Base-by-base conservation (phyloP, 2,329 filamentous ascomycete species). In the Colletotrichum sp. region DNA sequence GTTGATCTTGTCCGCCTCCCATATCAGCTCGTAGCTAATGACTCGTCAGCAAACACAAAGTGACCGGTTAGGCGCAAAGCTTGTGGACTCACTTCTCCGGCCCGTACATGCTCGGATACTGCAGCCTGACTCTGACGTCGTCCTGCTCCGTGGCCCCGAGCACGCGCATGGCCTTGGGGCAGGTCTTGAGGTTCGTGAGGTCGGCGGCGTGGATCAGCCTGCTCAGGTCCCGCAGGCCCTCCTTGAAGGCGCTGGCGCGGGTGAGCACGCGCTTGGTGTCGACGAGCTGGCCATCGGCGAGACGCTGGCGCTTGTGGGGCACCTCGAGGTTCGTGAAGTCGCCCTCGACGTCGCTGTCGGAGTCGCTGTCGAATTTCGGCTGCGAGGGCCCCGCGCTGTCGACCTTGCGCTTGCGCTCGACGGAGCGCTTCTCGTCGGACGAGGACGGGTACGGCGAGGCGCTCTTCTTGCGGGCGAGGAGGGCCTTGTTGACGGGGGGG, bases 1-100 rank as follows among this genome's bases (percentile, higher is more conserved):
- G 80, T 96, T 93, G 78, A 96, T 94, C 79, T 93, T 93, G 78
- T 98, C 95, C 78, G 94, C 93, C 64, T 95, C 95, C 82, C 92
- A 92, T 32, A 96, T 93, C 12, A 97, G 90, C 80, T 96, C 91
- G 82, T 95, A 96, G 79, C 93, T 89, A 78, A 29, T 63, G 11
- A 49, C 52, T 19, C 16, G 62, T 76, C 62, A 75, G 61, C 30
- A 68, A 69, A 55, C 12, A 63, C 83, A 85, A 59, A 36, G 61
- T 15, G 68, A 84, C 86, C 63, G 65, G 77, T 44, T 76, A 59
- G 70, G 70, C 55, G 63, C 57, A 69, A 62, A 49, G 30, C 30
- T 57, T 49, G 67, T 76, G 1, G 30, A 76, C 85, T 80, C 87
- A 94, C 92, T 89, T 92, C 85, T 97, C 95, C 69, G 90, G 90